phyloP scores from a whole-genome alignment of 1,139 yeast genomes.

The Debaryomyces robertsiae region DNA sequence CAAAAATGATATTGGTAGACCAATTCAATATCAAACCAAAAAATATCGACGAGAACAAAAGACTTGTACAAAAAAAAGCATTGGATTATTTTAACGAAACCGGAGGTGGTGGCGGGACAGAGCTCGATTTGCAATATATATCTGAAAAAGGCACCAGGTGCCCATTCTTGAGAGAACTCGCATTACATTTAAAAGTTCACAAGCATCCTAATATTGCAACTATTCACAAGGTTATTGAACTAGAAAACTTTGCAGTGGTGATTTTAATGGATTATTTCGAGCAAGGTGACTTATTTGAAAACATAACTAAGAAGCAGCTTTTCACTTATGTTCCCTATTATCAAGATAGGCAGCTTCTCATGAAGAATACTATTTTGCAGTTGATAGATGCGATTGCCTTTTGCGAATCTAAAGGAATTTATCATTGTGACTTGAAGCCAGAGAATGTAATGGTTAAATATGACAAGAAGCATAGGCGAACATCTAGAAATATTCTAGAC shows the following conservation, averaged over 20 bases:
- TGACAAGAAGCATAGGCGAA: slow-evolving; percentile 30
- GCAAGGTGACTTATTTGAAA: slow-evolving; percentile 81
- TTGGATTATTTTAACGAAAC: slow-evolving; percentile 31
- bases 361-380: slow-evolving; percentile 76
- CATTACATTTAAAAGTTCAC: slow-evolving; percentile 73
- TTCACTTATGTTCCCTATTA: slow-evolving; percentile 49
- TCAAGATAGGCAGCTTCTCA: slow-evolving; percentile 38
- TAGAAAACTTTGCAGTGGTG: slow-evolving; percentile 58
- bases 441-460: slow-evolving; percentile 72
- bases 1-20: slow-evolving; percentile 68
- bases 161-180: slow-evolving; percentile 64
- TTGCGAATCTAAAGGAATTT: slow-evolving; percentile 68
- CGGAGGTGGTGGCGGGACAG: slow-evolving; percentile 19
- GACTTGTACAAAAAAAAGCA: slow-evolving; percentile 33
- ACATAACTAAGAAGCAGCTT: slow-evolving; percentile 69
- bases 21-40: slow-evolving; percentile 24
- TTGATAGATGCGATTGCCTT: slow-evolving; percentile 70
- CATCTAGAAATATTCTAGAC: slow-evolving; percentile 31
- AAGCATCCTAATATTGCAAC: slow-evolving; percentile 74
- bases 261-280: slow-evolving; percentile 81
- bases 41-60: slow-evolving; percentile 35
- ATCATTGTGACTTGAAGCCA: slow-evolving; percentile 90
- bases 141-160: slow-evolving; percentile 44
- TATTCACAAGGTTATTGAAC: slow-evolving; percentile 70
- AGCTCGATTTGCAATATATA: slow-evolving; percentile 47